These are phyloP conservation scores for Hyphodiscus hymeniophilus DNA, from an alignment of 495 filamentous ascomycete genomes.

Conservation along the genomic window DNA sequence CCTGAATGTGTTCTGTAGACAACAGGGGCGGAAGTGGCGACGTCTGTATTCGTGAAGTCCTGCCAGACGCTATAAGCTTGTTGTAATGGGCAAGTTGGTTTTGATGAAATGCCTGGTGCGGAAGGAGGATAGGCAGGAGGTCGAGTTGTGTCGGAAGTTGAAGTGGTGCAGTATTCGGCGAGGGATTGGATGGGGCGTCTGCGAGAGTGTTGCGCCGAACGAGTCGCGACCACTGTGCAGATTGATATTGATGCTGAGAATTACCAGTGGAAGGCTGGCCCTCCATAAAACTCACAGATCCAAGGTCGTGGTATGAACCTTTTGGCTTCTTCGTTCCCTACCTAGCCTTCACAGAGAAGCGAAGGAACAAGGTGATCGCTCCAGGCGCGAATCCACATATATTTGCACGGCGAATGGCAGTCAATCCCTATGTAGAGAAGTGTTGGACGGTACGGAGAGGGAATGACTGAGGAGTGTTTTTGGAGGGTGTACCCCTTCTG, in stretches of 20 bases:
- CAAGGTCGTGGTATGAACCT: slow-evolving; percentile 9
- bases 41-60: slow-evolving; percentile 31
- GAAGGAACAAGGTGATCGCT: background rate
- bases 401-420: background rate
- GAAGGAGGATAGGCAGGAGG: slow-evolving; percentile 38
- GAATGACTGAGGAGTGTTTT: background rate
- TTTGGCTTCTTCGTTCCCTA: background rate
- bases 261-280: slow-evolving; percentile 19
- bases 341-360: background rate
- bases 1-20: slow-evolving; percentile 38
- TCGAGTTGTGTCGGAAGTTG: slow-evolving; percentile 34
- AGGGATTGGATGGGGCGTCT: slow-evolving; percentile 5
- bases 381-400: background rate
- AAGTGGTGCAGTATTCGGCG: slow-evolving; percentile 16
- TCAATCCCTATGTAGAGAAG: background rate
- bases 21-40: slow-evolving; percentile 37
- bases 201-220: slow-evolving; percentile 22
- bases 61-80: slow-evolving; percentile 39
- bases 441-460: background rate
- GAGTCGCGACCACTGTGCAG: slow-evolving; percentile 24
- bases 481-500: slow-evolving; percentile 7
- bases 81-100: slow-evolving; percentile 48
- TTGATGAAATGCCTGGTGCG: slow-evolving; percentile 41
- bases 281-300: slow-evolving; percentile 24
- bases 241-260: slow-evolving; percentile 25